phyloP scores from a whole-genome alignment of 2,329 filamentous ascomycete species.

The Fusarium marasasianum region DNA sequence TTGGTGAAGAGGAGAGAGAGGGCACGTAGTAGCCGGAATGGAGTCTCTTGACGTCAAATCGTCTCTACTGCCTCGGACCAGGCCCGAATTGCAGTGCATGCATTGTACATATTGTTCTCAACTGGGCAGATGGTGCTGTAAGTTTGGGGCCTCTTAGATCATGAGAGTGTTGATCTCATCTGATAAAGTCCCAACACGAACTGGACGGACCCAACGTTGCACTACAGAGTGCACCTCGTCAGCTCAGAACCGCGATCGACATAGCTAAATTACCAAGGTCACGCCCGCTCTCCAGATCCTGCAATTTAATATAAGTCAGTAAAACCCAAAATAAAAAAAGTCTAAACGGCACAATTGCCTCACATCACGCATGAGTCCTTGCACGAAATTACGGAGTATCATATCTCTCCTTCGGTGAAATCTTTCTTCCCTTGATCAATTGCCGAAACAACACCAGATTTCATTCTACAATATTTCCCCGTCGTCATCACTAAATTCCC shows the following conservation, averaged over 20 bases:
- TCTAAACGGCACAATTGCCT: not conserved
- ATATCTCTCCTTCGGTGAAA: not conserved
- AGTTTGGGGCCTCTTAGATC: not conserved
- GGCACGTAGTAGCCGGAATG: not conserved
- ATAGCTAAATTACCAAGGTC: constrained; percentile 12
- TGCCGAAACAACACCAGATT: constrained; percentile 15
- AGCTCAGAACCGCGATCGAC: constrained; percentile 24
- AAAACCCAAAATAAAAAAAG: not conserved
- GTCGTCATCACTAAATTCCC: constrained; percentile 11
- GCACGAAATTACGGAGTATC: not conserved
- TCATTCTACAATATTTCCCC: not conserved
- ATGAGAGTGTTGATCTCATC: not conserved
- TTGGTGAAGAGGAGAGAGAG: not conserved
- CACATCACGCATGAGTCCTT: not conserved
- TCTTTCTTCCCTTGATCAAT: not conserved
- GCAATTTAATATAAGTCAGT: not conserved
- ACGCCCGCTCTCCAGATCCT: not conserved
- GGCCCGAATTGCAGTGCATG: not conserved
- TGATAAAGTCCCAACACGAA: not conserved
- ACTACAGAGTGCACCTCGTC: constrained; percentile 5
- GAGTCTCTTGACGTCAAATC: constrained; percentile 11
- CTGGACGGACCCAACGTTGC: constrained; percentile 6
- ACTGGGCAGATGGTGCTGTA: not conserved
- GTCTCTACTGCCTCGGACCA: not conserved
- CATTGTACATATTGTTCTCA: not conserved